Percentiles rank a stretch among this genome's conserved stretches.
These are phyloP conservation scores for Candida mattraensis DNA, from an alignment of 805 yeast genomes.

Conservation along the genomic window DNA sequence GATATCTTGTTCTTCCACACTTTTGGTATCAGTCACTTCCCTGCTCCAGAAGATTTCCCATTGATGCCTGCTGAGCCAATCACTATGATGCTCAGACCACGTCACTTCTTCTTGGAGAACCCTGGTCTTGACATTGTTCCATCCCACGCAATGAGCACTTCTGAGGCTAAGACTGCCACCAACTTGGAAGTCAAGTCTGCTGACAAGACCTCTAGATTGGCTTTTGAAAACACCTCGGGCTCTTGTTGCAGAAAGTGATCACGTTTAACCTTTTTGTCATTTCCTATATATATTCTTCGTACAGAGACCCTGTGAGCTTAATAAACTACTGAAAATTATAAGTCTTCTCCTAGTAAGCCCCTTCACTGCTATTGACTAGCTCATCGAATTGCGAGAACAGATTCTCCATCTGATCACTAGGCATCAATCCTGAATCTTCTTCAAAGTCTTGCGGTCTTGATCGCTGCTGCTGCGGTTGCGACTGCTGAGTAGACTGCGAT, in stretches of 20 bases:
- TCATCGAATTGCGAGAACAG: constrained; percentile 34
- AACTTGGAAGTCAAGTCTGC: constrained; percentile 41
- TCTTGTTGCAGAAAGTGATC: constrained; percentile 20
- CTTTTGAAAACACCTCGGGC: constrained; percentile 42
- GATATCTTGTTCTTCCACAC: constrained; percentile 79
- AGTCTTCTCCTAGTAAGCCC: constrained; percentile 1
- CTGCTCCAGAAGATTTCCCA: constrained; percentile 89
- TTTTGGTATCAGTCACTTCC: constrained; percentile 83
- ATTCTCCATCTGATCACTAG: constrained; percentile 34
- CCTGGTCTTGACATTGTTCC: constrained; percentile 78
- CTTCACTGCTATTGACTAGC: constrained; percentile 25
- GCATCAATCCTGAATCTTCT: constrained; percentile 22
- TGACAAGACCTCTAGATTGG: constrained; percentile 53
- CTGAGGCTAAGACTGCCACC: constrained; percentile 40
- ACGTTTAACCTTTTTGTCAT: too few species aligned
- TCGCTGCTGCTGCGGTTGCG: constrained; percentile 1
- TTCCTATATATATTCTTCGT: constrained; percentile 2
- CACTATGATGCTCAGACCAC: constrained; percentile 70
- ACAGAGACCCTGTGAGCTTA: not conserved
- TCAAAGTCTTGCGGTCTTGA: constrained; percentile 4
- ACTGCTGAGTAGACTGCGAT: constrained; percentile 3
- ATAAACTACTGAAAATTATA: not conserved
- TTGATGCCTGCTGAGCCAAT: constrained; percentile 87
- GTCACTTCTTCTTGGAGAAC: constrained; percentile 75
- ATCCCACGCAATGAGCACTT: constrained; percentile 51